Percentiles rank a stretch among this genome's conserved stretches.
Evolutionary conservation across 2,329 filamentous ascomycete genomes (phyloP).

Genomic region (Diaporthe helianthi): DNA sequence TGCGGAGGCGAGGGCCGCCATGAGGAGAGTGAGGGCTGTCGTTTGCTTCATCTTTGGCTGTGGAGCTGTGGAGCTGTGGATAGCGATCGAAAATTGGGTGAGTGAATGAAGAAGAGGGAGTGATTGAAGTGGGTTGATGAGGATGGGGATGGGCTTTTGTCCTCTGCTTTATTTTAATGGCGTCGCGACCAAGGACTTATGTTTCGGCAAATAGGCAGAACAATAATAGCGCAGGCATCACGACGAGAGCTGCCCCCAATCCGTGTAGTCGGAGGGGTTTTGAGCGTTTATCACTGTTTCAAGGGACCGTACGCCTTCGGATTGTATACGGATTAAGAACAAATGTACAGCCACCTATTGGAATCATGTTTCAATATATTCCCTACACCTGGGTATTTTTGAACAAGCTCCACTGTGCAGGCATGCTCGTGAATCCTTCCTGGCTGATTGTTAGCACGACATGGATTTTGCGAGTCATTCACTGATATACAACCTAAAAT

Average conservation of each 20-base stretch:
- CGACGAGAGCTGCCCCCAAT: background rate
- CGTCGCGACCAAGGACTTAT: background rate
- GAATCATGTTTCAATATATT: no score
- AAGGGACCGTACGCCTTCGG: no score
- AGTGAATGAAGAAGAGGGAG: background rate
- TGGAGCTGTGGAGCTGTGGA: background rate
- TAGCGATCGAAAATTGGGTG: background rate
- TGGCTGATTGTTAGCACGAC: no score
- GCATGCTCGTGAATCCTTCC: no score
- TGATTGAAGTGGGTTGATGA: background rate
- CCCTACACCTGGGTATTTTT: no score
- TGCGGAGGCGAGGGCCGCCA: conserved; percentile 12
- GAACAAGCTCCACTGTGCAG: no score
- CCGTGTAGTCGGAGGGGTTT: no score
- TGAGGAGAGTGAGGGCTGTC: background rate
- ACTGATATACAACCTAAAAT: no score
- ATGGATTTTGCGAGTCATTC: no score
- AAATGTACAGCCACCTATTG: no score
- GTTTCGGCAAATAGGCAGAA: background rate
- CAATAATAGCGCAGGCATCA: background rate
- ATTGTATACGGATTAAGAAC: no score
- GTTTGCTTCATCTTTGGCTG: background rate
- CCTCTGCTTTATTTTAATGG: background rate
- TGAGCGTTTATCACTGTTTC: background rate
- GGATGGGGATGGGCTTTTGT: background rate